Percentiles rank a stretch among this genome's conserved stretches.
phyloP scores from a whole-genome alignment of 2,329 filamentous ascomycete species.

The Coniochaeta hoffmannii region DNA sequence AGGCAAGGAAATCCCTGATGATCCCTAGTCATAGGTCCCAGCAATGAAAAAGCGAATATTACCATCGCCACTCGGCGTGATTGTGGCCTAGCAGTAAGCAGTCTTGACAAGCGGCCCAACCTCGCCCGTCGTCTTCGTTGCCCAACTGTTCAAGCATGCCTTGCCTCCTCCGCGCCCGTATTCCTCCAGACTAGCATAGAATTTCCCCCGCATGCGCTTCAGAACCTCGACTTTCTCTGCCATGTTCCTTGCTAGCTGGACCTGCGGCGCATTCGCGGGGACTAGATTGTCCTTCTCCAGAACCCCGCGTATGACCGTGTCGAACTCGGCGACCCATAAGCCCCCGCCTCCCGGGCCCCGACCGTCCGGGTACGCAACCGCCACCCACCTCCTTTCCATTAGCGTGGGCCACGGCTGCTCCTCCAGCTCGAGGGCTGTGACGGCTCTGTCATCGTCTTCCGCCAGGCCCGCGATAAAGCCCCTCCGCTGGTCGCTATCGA shows the following conservation, averaged over 20 bases:
- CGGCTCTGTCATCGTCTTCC: background rate
- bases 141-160: slow-evolving; percentile 2
- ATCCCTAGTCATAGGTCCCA: background rate
- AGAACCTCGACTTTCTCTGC: slow-evolving; percentile 3
- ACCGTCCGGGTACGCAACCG: background rate
- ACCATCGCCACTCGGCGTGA: background rate
- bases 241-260: background rate
- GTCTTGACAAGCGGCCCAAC: slow-evolving; percentile 1
- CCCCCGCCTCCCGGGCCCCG: background rate
- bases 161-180: slow-evolving; percentile 1
- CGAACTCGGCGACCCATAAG: slow-evolving; percentile 3
- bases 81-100: background rate
- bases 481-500: background rate
- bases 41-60: background rate
- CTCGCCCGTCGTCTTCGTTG: background rate
- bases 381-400: background rate
- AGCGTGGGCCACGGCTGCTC: background rate
- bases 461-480: background rate
- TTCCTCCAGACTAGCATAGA: slow-evolving; percentile 3
- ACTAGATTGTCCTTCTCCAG: background rate
- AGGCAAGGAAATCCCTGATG: background rate
- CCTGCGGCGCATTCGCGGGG: background rate
- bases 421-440: background rate
- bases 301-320: background rate
- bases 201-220: slow-evolving; percentile 1